Conservation (phyloP, 768 basidiomycete genomes). For the Tricholoma flavovirens region DNA sequence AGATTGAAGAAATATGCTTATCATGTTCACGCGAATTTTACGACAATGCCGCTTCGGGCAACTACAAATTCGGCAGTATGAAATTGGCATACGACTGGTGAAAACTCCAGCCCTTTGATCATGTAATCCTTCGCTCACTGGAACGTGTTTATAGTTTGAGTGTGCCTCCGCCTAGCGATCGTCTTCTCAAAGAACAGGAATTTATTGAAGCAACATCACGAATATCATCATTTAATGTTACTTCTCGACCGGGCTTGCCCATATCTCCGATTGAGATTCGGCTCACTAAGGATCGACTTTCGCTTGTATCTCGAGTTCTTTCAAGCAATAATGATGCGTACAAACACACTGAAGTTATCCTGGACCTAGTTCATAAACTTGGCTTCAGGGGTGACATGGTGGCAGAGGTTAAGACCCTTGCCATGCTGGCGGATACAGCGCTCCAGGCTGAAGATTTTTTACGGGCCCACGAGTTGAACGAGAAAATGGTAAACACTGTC, state of each 20-base stretch:
- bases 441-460: constrained; percentile 76
- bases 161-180: constrained; percentile 61
- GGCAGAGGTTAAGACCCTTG: constrained; percentile 78
- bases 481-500: constrained; percentile 65
- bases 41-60: constrained; percentile 89
- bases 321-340: constrained; percentile 83
- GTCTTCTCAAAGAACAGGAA: constrained; percentile 65
- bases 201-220: constrained; percentile 98
- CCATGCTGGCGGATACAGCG: constrained; percentile 89
- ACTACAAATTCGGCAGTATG: constrained; percentile 92
- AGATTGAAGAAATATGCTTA: constrained; percentile 76
- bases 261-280: constrained; percentile 93
- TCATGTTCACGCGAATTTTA: constrained; percentile 85
- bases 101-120: background rate
- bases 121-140: background rate
- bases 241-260: constrained; percentile 64
- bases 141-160: constrained; percentile 50
- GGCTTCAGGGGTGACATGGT: constrained; percentile 67
- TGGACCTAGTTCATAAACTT: constrained; percentile 86
- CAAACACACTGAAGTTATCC: constrained; percentile 85
- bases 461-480: constrained; percentile 64
- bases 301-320: constrained; percentile 81
- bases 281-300: constrained; percentile 82
- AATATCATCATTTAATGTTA: constrained; percentile 86
- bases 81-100: constrained; percentile 96